Evolutionary conservation across 1,284 basidiomycete genomes (phyloP).

Genomic region (Puccinia sorghi): DNA sequence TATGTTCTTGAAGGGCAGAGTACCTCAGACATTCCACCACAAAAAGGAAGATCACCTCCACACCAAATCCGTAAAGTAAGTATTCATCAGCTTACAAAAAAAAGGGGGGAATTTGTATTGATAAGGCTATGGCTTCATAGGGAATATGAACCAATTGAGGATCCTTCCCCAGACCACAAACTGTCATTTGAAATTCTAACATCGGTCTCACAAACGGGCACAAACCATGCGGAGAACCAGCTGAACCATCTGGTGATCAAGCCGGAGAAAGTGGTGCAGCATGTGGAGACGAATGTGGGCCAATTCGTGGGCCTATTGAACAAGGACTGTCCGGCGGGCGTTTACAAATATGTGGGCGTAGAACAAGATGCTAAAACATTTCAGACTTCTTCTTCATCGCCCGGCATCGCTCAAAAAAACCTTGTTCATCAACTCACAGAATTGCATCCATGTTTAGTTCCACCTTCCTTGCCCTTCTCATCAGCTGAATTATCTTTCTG

Average conservation of each 20-base stretch:
- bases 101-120: neutral
- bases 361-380: constrained; percentile 58
- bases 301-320: constrained; percentile 85
- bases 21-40: constrained; percentile 89
- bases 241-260: constrained; percentile 74
- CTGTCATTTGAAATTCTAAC: constrained; percentile 93
- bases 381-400: constrained; percentile 55
- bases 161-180: constrained; percentile 85
- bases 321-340: constrained; percentile 88
- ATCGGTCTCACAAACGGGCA: constrained; percentile 84
- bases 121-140: constrained; percentile 53
- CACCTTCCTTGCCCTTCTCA: neutral
- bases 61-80: constrained; percentile 68
- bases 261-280: constrained; percentile 64
- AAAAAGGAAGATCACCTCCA: constrained; percentile 69
- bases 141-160: constrained; percentile 77
- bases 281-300: constrained; percentile 74
- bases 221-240: constrained; percentile 96
- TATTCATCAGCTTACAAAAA: neutral
- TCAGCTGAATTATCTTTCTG: neutral
- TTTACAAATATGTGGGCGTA: constrained; percentile 83
- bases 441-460: constrained; percentile 52
- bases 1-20: constrained; percentile 78
- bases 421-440: constrained; percentile 92
- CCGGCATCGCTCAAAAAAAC: constrained; percentile 69